Percentiles rank a stretch among this genome's conserved stretches.
phyloP scores from a whole-genome alignment of 1,284 basidiomycete genomes.

The Ustilago nuda region DNA sequence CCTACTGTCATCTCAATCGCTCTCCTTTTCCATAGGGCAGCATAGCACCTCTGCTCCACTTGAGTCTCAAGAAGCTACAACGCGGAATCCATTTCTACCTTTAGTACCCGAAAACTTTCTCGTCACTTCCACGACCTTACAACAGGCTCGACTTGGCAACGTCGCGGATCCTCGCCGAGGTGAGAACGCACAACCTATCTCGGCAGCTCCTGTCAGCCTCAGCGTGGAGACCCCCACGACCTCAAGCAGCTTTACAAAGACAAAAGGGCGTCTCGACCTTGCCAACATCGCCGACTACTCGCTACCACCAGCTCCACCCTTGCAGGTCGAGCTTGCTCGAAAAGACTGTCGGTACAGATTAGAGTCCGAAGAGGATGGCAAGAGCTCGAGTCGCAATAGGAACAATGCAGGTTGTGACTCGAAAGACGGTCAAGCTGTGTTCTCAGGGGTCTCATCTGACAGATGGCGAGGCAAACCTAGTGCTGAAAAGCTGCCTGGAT shows the following conservation, averaged over 20 bases:
- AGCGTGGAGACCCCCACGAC: background rate
- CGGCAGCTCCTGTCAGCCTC: background rate
- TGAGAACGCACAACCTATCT: background rate
- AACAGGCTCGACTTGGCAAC: background rate
- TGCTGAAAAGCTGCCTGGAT: background rate
- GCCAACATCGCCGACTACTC: slow-evolving; percentile 7
- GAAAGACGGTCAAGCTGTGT: background rate
- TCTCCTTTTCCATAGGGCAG: background rate
- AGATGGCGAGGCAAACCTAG: background rate
- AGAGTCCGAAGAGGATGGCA: slow-evolving; percentile 25
- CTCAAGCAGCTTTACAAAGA: background rate
- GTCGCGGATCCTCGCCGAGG: background rate
- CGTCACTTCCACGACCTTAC: slow-evolving; percentile 6
- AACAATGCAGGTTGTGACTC: background rate
- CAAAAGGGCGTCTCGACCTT: slow-evolving; percentile 10
- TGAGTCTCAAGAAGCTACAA: background rate
- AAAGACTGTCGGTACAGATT: slow-evolving; percentile 18
- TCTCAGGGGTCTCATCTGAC: background rate
- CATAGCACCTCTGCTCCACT: background rate
- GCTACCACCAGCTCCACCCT: slow-evolving; percentile 31
- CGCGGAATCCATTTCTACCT: background rate
- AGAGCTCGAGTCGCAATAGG: background rate
- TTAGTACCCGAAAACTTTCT: background rate
- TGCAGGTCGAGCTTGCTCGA: slow-evolving; percentile 36
- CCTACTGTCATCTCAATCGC: background rate